Evolutionary conservation across 208 protist genomes (phyloP), one percentile per base, ranked within the genome.

Genomic region (Endotrypanum monterogeii): DNA sequence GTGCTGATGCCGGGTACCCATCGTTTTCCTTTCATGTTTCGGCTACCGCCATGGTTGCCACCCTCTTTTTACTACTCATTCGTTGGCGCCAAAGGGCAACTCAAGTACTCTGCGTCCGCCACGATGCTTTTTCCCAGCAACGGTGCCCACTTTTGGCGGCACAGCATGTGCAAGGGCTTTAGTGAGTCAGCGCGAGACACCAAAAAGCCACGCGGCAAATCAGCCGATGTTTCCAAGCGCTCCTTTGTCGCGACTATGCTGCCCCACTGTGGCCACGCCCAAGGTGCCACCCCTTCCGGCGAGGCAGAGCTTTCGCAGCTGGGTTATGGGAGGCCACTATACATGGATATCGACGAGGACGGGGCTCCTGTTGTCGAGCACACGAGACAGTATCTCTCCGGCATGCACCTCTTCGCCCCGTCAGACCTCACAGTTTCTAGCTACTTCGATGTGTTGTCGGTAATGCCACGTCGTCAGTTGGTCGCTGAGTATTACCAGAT

Each of bases 11-110:
- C 84, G 3, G 87, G 87, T 16, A 75, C 80, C 20, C 82, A 91
- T 72, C 73, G 73, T n/a, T 91, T 87, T 63, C 87, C 87, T 44
- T 91, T 91, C 56, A 11, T 51, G 50, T 89, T 91, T 58, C 84
- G 81, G 54, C 76, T 91, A 9, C 87, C 87, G 8, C 84, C 87
- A 39, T 91, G 87, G 84, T 75, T 89, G 66, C 87, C 87, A 48
- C 87, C 87, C 14, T 91, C 87, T n/a, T 82, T 89, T 35, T 91
- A 89, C 79, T 91, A 88, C 76, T 58, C 68, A 23, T 79, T 80
- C 46, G 44, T 23, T 9, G 74, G 77, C 51, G 83, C 87, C 8
- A 78, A 51, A 25, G 87, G 87, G 2, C 71, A 81, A 39, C 85
- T 89, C 16, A 37, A 76, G 60, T 91, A 91, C 78, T 67, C 67